These are phyloP conservation scores for Sphenostylis stenocarpa DNA, from an alignment of 306 rosid genomes.

Conservation along the genomic window DNA sequence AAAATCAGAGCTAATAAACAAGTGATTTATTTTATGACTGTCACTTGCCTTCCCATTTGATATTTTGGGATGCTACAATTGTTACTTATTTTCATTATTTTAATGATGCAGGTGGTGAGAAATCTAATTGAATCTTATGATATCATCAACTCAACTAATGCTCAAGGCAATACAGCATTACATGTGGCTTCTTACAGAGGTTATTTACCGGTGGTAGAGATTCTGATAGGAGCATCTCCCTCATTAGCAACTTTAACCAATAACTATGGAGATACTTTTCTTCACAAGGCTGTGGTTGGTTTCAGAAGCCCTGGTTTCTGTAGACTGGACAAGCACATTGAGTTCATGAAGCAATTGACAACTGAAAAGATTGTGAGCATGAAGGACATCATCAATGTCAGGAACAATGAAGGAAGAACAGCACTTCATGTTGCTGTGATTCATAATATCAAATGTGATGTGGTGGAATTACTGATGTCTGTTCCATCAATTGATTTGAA, in stretches of 20 bases:
- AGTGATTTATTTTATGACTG: neutral
- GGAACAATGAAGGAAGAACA: conserved; percentile 84
- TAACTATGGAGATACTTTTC: conserved; percentile 81
- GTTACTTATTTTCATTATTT: conserved; percentile 10
- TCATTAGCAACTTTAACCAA: conserved; percentile 51
- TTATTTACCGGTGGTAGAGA: conserved; percentile 67
- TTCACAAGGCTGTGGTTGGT: conserved; percentile 88
- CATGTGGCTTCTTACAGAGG: conserved; percentile 86
- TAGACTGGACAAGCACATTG: conserved; percentile 75
- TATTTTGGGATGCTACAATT: conserved; percentile 4
- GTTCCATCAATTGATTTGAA: conserved; percentile 67
- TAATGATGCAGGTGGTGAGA: conserved; percentile 72
- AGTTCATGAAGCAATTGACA: conserved; percentile 57
- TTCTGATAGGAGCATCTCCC: conserved; percentile 59
- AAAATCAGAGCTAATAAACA: neutral
- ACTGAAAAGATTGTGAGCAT: conserved; percentile 43
- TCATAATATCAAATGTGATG: conserved; percentile 55
- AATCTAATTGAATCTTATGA: conserved; percentile 57
- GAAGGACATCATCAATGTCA: conserved; percentile 60
- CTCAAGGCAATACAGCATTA: conserved; percentile 81
- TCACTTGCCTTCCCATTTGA: neutral
- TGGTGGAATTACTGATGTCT: conserved; percentile 78
- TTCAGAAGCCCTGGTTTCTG: conserved; percentile 82
- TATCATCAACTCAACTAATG: conserved; percentile 60
- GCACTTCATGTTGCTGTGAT: conserved; percentile 76